Evolutionary conservation across 805 yeast genomes (phyloP), one percentile per base, ranked within the genome.

Genomic region (Teunomyces panamensis): DNA sequence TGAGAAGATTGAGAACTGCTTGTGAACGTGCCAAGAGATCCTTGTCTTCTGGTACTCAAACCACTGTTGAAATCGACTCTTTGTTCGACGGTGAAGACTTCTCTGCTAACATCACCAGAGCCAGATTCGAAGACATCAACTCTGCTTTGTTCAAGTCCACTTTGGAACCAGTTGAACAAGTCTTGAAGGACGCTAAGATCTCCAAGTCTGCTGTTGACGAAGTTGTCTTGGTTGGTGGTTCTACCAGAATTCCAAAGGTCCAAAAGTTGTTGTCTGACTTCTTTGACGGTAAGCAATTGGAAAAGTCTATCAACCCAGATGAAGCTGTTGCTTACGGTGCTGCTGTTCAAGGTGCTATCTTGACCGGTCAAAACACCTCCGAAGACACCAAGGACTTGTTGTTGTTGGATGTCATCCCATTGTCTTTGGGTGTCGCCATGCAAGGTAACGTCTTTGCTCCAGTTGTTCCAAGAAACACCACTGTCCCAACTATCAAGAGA

Each of bases 1-100:
- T 73, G 62, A 71, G 78, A 71, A 71, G 78, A 70, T 73, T 73
- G 63, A 72, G 78, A 71, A 72, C 77, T 57, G 76, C 78, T 54
- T 73, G 78, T 71, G 78, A 73, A 67, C 74, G 78, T 69, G 78
- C 78, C 48, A 73, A 73, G 74, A 71, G 78, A 71, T 71, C 78
- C 39, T 68, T 73, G 58, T 73, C 78, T 52, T 73, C 78, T 53
- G 77, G 71, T 59, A 71, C 77, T 54, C 77, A 71, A 64, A 73
- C 78, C 63, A 72, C 78, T 49, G 75, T 73, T 58, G 78, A 73
- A 65, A 74, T 73, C 52, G 78, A 73, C 70, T 73, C 78, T 49
- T 69, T 73, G 61, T 71, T 69, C 64, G 77, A 73, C 44, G 78
- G 78, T 69, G 74, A 71, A 67, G 78, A 73, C 63, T 73, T 73